These are phyloP conservation scores for Kewa caespitosa DNA, from an alignment of 179 eudicot species.

Conservation along the genomic window DNA sequence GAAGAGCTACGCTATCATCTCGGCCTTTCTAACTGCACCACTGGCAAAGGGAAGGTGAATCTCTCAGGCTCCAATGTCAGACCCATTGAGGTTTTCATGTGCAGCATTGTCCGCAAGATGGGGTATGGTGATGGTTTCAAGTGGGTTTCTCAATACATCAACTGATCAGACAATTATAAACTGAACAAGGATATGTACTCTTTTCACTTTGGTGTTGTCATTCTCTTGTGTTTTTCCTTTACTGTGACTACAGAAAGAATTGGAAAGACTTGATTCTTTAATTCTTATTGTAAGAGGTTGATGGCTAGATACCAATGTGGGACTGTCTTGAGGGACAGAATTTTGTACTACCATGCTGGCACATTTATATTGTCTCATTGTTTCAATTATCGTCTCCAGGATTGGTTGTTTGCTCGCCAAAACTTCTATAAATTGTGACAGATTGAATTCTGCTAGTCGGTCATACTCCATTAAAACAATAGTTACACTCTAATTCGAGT, in stretches of 20 bases:
- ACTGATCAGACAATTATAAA: conserved; percentile 21
- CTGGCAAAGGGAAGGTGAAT: conserved; percentile 42
- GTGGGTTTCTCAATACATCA: conserved; percentile 47
- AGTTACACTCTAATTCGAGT: no score
- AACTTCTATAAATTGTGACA: no score
- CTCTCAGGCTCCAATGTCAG: conserved; percentile 30
- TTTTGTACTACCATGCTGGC: conserved; percentile 11
- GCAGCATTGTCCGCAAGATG: conserved; percentile 48
- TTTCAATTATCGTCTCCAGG: no score
- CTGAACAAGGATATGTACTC: not conserved
- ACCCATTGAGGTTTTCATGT: conserved; percentile 45
- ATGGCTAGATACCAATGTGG: conserved; percentile 5
- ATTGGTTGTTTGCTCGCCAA: no score
- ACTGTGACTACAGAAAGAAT: conserved; percentile 25
- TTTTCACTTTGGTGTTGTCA: conserved; percentile 6
- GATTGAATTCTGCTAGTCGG: no score
- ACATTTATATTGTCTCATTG: not conserved
- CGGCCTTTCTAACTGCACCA: conserved; percentile 37
- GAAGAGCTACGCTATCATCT: conserved; percentile 31
- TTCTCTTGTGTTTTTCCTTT: not conserved
- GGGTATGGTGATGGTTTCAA: conserved; percentile 47
- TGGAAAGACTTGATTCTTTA: conserved; percentile 33
- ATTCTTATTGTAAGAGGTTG: conserved; percentile 29
- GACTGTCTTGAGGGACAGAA: conserved; percentile 13
- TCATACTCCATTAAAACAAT: no score